Percentiles rank a stretch among this genome's conserved stretches.
Conservation (phyloP, 192 early-diverging fungal genomes). For the Gamsiella multidivaricata region DNA sequence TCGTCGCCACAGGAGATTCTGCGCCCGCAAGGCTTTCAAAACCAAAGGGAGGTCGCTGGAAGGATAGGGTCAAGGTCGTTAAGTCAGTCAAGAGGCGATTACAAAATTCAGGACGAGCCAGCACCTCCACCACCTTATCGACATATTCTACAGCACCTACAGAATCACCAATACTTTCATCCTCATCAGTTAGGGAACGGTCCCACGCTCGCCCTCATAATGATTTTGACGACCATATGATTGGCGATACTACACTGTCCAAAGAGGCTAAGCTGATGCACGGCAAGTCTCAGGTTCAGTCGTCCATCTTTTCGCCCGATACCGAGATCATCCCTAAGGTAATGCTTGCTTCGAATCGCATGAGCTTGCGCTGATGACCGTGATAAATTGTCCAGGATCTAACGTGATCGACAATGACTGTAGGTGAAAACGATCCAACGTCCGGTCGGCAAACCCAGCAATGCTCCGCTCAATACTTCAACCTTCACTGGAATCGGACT, state of each 20-base stretch:
- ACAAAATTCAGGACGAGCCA: neutral
- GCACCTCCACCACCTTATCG: neutral
- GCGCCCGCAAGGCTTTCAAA: constrained; percentile 24
- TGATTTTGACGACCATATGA: constrained; percentile 19
- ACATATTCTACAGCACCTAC: constrained; percentile 2
- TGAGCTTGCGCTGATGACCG: neutral
- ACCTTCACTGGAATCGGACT: constrained; percentile 85
- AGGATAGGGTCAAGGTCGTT: constrained; percentile 48
- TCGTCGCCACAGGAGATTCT: constrained; percentile 25
- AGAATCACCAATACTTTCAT: neutral
- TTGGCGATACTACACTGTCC: constrained; percentile 6
- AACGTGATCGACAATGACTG: constrained; percentile 21
- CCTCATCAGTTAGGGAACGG: neutral
- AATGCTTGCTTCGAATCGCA: neutral
- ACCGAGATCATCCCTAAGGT: constrained; percentile 62
- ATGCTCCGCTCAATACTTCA: constrained; percentile 61
- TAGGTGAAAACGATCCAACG: constrained; percentile 39
- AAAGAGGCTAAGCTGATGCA: constrained; percentile 55
- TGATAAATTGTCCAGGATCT: constrained; percentile 2
- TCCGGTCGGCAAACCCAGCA: constrained; percentile 55
- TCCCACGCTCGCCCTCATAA: constrained; percentile 13
- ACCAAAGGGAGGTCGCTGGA: constrained; percentile 57
- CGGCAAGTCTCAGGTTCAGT: constrained; percentile 75
- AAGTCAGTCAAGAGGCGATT: constrained; percentile 38
- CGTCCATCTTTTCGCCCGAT: constrained; percentile 86